Conservation (phyloP, 208 protist species). For the Trypanosoma grayi region DNA sequence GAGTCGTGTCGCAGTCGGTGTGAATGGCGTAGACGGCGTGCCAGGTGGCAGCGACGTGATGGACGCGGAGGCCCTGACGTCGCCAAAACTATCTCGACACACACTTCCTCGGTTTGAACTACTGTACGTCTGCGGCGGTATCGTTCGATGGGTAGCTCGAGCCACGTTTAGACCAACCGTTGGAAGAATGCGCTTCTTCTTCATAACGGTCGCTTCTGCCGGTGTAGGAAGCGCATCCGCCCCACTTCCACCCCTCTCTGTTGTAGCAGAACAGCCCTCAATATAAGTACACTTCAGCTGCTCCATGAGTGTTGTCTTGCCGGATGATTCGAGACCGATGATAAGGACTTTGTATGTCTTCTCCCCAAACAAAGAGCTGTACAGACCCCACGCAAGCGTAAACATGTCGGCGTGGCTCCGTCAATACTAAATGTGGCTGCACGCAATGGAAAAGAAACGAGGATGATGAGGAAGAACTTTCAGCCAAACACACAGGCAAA, state of each 20-base stretch:
- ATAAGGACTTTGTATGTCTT: slow-evolving; percentile 91
- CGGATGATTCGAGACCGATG: slow-evolving; percentile 93
- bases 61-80: background rate
- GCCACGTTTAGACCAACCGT: slow-evolving; percentile 98
- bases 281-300: slow-evolving; percentile 93
- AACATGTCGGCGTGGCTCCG: slow-evolving; percentile 38
- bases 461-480: too few species aligned
- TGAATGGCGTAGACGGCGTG: background rate
- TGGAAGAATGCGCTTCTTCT: slow-evolving; percentile 91
- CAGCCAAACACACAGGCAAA: too few species aligned
- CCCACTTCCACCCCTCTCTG: background rate
- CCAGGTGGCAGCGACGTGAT: background rate
- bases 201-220: slow-evolving; percentile 32
- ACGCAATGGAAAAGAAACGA: too few species aligned
- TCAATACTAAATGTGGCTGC: too few species aligned
- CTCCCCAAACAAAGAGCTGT: slow-evolving; percentile 74
- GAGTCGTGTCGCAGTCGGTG: slow-evolving; percentile 33
- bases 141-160: slow-evolving; percentile 82
- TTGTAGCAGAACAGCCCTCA: background rate
- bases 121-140: slow-evolving; percentile 34
- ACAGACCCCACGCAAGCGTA: slow-evolving; percentile 58
- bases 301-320: slow-evolving; percentile 98
- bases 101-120: slow-evolving; percentile 15
- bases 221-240: slow-evolving; percentile 12
- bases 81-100: background rate